Evolutionary conservation across 805 yeast genomes (phyloP), one percentile per base, ranked within the genome.

Genomic region (Hanseniaspora singularis): DNA sequence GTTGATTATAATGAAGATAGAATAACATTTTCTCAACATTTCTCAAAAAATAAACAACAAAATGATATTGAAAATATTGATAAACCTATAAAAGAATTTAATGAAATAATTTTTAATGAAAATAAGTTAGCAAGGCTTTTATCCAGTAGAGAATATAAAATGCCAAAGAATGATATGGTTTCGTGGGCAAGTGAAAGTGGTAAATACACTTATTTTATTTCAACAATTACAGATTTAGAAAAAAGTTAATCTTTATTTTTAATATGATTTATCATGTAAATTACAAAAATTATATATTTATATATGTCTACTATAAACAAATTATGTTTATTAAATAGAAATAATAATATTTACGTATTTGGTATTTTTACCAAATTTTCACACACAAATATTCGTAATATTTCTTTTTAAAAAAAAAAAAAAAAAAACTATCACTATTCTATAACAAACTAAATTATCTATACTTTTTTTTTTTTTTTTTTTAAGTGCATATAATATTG

Each of bases 111-210:
- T 11, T 28, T 15, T 19, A 30, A 40, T 20, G 23, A 31, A 15
- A 19, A 20, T 12, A 40, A 31, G 4, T 30, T 14, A 6, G 32
- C 34, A 4, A 44, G 33, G 22, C 3, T 44, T 11, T 14, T 44
- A 4, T 22, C 27, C 12, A 31, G 39, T 16, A 15, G 20, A 11
- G 31, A 38, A 20, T 45, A 31, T 33, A 30, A 36, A 3, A 45
- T 45, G 43, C 43, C 42, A 14, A 18, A 33, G 2, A 43, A 39
- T 9, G 43, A 38, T 16, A 38, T 38, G 49, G 43, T 45, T n/a
- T 45, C 43, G 11, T 45, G 43, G 43, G 37, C 43, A 15, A 32
- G 26, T 20, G 41, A 38, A 15, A 38, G 23, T 20, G 34, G 22
- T 15, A 31, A 34, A 3, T 45, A 45, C 18, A 32, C n/a, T 24